Base-by-base conservation (phyloP, 1,139 yeast species). In the Yamadazyma epiphylla region DNA sequence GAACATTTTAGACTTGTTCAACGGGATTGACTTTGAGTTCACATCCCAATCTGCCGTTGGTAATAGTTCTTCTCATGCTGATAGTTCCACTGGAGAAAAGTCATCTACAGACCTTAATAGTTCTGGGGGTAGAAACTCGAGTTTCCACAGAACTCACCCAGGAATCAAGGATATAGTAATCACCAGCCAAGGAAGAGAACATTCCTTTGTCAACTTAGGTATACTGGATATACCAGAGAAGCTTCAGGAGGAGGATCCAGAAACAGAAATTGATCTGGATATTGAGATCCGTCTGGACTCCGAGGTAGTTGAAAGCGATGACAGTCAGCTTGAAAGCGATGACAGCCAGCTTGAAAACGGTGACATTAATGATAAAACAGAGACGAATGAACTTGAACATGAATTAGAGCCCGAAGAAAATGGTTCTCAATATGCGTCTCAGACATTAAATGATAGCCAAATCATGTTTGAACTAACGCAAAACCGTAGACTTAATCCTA, bases 291-390 rank as follows among this genome's bases (percentile, higher is more conserved):
- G 22, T 7, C 36, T 32, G n/a, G 34, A 26, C 23, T 30, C 29
- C 11, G 42, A 33, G 8, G 43, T 39, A 5, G 39, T 38, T 7
- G 40, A 29, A 16, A 29, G 25, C n/a, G 36, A 31, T 16, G 28
- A 26, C 4, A 24, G 30, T 2, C 32, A 33, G 12, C 41, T 40
- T 5, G 27, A 26, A 9, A 32, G 30, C 14, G 28, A 19, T 23
- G 27, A 26, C 6, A 23, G 36, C 8, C 48, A 36, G 2, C 30
- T 17, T 9, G 45, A 36, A n/a, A 38, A 38, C 22, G 39, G 34
- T 21, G 34, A 38, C 4, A 33, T 20, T 2, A 35, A 32, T 8
- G 41, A 37, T 23, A 28, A 25, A 8, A 25, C 22, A n/a, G 23
- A 24, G 16, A 7, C 20, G 7, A 24, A 25, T n/a, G 38, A 32